These are phyloP conservation scores for Termitomyces sp. DNA, from an alignment of 768 basidiomycete species.

Conservation along the genomic window DNA sequence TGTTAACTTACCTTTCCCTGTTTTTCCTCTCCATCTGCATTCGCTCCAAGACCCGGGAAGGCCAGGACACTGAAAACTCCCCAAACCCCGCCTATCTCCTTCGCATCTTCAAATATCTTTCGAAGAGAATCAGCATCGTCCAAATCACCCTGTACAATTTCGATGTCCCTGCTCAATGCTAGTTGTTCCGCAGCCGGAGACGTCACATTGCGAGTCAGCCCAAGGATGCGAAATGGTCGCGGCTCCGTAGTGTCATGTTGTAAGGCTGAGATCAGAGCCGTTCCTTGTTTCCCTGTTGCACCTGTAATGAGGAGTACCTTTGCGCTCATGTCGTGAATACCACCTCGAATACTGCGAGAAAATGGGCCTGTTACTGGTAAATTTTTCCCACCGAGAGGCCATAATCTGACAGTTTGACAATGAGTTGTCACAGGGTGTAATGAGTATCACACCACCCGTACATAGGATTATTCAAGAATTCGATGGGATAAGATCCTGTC, in stretches of 20 bases:
- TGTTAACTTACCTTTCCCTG: slow-evolving; percentile 33
- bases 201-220: slow-evolving; percentile 30
- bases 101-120: slow-evolving; percentile 31
- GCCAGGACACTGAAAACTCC: slow-evolving; percentile 37
- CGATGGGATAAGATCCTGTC: too few species aligned
- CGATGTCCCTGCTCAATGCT: slow-evolving; percentile 21
- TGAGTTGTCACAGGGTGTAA: too few species aligned
- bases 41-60: slow-evolving; percentile 38
- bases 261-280: slow-evolving; percentile 25
- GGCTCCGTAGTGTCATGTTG: slow-evolving; percentile 3
- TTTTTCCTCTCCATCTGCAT: slow-evolving; percentile 32
- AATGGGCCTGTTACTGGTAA: too few species aligned
- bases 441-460: too few species aligned
- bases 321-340: slow-evolving; percentile 8
- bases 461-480: too few species aligned
- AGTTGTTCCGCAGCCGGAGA: slow-evolving; percentile 25
- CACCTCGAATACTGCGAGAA: too few species aligned
- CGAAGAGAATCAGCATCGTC: slow-evolving; percentile 25
- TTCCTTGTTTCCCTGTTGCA: slow-evolving; percentile 36
- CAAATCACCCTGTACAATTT: slow-evolving; percentile 32
- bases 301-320: slow-evolving; percentile 30
- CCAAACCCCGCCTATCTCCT: slow-evolving; percentile 27
- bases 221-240: slow-evolving; percentile 29
- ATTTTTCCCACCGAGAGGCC: too few species aligned
- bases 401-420: too few species aligned